phyloP scores from a whole-genome alignment of 257 asterid species.

The Voacanga thouarsii region DNA sequence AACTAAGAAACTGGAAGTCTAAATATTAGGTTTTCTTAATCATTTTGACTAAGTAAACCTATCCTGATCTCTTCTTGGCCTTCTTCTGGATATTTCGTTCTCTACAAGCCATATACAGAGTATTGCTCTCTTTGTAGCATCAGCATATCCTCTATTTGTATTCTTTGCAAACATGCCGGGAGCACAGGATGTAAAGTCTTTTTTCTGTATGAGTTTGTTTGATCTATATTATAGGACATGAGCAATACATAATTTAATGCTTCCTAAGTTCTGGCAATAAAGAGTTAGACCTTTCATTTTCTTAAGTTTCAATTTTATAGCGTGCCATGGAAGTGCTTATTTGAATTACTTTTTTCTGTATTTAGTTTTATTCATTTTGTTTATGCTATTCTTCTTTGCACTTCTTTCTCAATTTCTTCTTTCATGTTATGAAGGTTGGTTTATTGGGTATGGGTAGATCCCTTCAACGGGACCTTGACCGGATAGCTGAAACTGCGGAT shows the following conservation, averaged over 20 bases:
- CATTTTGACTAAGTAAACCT: neutral
- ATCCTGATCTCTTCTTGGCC: neutral
- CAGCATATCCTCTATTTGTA: neutral
- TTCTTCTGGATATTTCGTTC: neutral
- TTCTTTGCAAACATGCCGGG: neutral
- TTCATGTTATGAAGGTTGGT: slow-evolving; percentile 59
- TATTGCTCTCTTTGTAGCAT: neutral
- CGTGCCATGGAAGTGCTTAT: neutral
- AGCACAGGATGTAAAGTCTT: neutral
- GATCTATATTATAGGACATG: neutral
- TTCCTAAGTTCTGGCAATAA: neutral
- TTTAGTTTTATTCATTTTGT: slow-evolving; percentile 6
- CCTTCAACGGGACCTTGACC: slow-evolving; percentile 83
- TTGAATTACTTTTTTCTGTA: neutral
- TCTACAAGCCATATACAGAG: neutral
- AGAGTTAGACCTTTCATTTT: neutral
- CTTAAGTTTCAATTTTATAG: neutral
- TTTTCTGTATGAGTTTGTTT: neutral
- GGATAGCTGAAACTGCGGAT: slow-evolving; percentile 88
- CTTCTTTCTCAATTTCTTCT: neutral
- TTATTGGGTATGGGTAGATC: slow-evolving; percentile 87
- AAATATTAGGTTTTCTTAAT: neutral
- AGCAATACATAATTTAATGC: neutral
- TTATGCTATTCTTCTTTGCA: neutral
- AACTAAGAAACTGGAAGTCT: neutral